Evolutionary conservation across 1,284 basidiomycete species (phyloP), one percentile per base, ranked within the genome.

Genomic region (Austroboletus novae-zelandiae): DNA sequence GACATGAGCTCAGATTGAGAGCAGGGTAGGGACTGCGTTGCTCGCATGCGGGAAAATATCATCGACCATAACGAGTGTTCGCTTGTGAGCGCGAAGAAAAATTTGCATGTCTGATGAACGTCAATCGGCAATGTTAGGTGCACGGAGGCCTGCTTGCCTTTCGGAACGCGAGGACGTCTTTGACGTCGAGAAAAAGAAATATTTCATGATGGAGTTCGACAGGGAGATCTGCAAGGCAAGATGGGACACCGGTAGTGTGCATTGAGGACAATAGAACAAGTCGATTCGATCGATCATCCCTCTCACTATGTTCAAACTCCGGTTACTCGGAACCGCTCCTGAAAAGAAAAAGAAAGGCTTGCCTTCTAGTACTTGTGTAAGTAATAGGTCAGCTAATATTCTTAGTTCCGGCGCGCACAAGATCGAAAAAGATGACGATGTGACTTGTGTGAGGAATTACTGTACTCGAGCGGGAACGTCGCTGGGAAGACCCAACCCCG

Each of bases 191-290:
- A 23, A 52, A 51, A 34, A 8, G 17, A 17, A 57, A 18, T 29
- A 64, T 45, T 1, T 51, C 42, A 30, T 50, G 32, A 39, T 50
- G 46, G 7, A 64, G 43, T 30, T 64, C 62, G 8, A 54, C 50
- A 0, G 64, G 64, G 20, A 64, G 52, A 29, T n/a, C 5, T 23
- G 3, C 11, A 52, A 40, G 3, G 36, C 9, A 23, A 23, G 20
- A 23, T 27, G 9, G 27, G n/a, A 32, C n/a, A 10, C 27, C 13
- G 34, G n/a, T 9, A 13, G 31, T 9, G 14, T 34, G 13, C 32
- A 34, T 34, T 27, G 27, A 27, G 27, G 27, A 8, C 27, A 27
- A 27, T 1, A 8, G 27, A 23, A 23, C 20, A 23, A 23, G 20
- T 23, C 20, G 20, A 23, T 23, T 23, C 0, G 20, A 23, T 23